phyloP scores from a whole-genome alignment of 2,329 filamentous ascomycete species.

The Blumeriella jaapii region DNA sequence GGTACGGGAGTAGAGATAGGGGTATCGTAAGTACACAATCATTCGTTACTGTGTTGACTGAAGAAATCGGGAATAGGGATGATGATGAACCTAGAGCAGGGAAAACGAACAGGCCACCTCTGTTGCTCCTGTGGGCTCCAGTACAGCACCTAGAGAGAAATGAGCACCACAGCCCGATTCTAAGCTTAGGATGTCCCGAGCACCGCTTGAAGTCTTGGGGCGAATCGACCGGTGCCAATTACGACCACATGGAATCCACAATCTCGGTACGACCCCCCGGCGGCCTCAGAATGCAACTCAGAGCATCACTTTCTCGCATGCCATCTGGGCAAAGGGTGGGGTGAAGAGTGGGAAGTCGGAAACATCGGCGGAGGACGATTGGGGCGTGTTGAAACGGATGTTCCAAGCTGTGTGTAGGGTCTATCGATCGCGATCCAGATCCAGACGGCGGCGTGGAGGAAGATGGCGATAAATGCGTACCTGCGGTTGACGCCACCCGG shows the following conservation, averaged over 20 bases:
- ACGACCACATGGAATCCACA: conserved; percentile 19
- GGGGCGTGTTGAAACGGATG: conserved; percentile 14
- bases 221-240: no score
- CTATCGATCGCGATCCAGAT: conserved; percentile 16
- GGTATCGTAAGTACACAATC: no score
- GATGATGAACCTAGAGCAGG: no score
- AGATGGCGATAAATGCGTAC: conserved; percentile 12
- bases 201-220: neutral
- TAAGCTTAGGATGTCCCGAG: neutral
- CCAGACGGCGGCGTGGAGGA: conserved; percentile 12
- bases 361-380: conserved; percentile 9
- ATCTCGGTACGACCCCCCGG: conserved; percentile 13
- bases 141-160: no score
- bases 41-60: no score
- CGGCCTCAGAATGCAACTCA: conserved; percentile 17
- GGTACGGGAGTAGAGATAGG: no score
- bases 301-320: conserved; percentile 19
- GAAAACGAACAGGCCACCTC: no score
- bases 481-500: conserved; percentile 13
- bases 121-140: no score
- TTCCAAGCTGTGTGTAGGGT: conserved; percentile 17
- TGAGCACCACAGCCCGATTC: no score
- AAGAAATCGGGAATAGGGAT: no score
- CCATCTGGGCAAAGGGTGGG: conserved; percentile 13
- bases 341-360: conserved; percentile 18